Evolutionary conservation across 2,329 filamentous ascomycete genomes (phyloP), one percentile per base, ranked within the genome.

Genomic region (Magnaporthiopsis rhizophila): DNA sequence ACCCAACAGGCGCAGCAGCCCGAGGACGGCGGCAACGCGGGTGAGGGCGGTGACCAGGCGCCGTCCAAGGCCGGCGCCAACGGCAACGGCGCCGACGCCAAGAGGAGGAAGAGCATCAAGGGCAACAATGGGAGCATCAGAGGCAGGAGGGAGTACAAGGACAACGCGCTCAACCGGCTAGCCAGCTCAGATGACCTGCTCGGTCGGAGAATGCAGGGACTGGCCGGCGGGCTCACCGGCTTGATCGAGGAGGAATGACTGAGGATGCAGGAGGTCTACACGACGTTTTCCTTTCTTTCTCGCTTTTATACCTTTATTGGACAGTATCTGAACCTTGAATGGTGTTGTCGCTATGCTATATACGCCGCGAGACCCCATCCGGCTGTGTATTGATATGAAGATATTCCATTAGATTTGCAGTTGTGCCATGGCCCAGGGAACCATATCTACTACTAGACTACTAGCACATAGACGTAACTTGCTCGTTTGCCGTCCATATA

Each of bases 101-200:
- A 66, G 62, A 65, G 64, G 26, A 65, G 63, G 77, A 82, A 74
- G 26, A 65, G 66, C n/a, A 60, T 64, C 3, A 66, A 66, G 63
- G 66, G 65, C 56, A 69, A 63, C 63, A 70, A 66, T 24, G 65
- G 66, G n/a, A 76, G 45, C 72, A 53, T n/a, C 45, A 53, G 45
- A n/a, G 45, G 45, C 5, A 77, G 69, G 67, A 63, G 71, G 66
- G 63, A 71, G 59, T 62, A 71, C 36, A 71, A 70, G 12, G 71
- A 72, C 18, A 79, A 78, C 72, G 81, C 86, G 36, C 74, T 83
- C 18, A 83, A 81, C 56, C 62, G 62, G 74, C 76, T 86, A 61
- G 80, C 80, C 65, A 86, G 84, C 72, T 81, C 82, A 56, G 84
- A 86, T 65, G 84, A 86, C 69, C 69, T 86, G 68, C 75, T 86